A percentile compares a stretch with the other conserved stretches of the same genome.
Conservation (phyloP, 1,139 yeast genomes). For the Debaryomyces robertsiae region DNA sequence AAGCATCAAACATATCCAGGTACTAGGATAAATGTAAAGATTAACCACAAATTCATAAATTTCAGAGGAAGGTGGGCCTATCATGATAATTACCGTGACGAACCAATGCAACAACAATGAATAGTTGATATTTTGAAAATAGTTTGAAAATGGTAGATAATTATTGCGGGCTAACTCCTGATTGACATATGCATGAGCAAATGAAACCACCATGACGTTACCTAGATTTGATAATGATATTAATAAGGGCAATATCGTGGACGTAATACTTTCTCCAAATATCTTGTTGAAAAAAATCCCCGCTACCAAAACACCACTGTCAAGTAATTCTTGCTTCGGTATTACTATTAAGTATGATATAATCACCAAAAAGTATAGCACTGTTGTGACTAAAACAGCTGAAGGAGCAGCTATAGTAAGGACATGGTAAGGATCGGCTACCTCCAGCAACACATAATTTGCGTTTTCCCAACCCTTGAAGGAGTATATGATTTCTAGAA, state of each 20-base stretch:
- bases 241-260: slow-evolving; percentile 65
- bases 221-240: slow-evolving; percentile 79
- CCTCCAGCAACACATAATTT: slow-evolving; percentile 45
- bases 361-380: slow-evolving; percentile 68
- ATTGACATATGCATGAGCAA: slow-evolving; percentile 76
- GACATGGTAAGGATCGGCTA: slow-evolving; percentile 62
- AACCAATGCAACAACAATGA: slow-evolving; percentile 49
- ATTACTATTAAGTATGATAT: slow-evolving; percentile 77
- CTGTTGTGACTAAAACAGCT: slow-evolving; percentile 60
- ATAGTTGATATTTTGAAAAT: slow-evolving; percentile 55
- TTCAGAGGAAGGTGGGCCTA: slow-evolving; percentile 50
- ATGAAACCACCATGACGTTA: slow-evolving; percentile 75
- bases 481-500: slow-evolving; percentile 43
- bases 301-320: slow-evolving; percentile 72
- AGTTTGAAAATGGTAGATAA: slow-evolving; percentile 64
- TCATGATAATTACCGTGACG: slow-evolving; percentile 46
- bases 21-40: slow-evolving; percentile 53
- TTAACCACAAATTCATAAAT: slow-evolving; percentile 53
- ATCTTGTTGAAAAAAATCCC: slow-evolving; percentile 72
- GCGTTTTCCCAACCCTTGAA: slow-evolving; percentile 51
- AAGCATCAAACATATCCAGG: slow-evolving; percentile 50
- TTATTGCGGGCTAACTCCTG: slow-evolving; percentile 77
- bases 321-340: slow-evolving; percentile 59
- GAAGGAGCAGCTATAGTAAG: slow-evolving; percentile 72
- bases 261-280: slow-evolving; percentile 68